Conservation (phyloP, 306 rosid genomes). For the Betula pendula region DNA sequence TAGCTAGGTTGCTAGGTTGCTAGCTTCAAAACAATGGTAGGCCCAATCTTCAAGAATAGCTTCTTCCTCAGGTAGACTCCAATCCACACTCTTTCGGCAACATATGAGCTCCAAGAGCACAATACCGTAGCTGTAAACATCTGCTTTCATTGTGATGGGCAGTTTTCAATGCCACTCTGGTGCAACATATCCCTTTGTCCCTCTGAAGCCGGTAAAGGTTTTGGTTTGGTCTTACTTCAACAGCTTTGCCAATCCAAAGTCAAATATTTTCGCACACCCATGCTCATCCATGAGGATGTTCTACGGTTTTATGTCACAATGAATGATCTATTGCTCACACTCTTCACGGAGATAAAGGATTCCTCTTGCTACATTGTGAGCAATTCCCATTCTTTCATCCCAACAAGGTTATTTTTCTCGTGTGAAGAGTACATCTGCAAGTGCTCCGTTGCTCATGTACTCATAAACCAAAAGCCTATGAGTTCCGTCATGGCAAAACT, state of each 20-base stretch:
- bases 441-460: background rate
- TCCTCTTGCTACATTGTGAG: background rate
- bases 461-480: constrained; percentile 26
- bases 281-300: background rate
- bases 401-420: background rate
- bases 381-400: background rate
- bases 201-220: background rate
- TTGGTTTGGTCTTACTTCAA: background rate
- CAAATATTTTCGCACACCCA: background rate
- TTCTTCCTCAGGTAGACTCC: background rate
- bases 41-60: background rate
- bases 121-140: background rate
- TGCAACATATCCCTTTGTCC: background rate
- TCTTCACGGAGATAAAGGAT: background rate
- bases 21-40: background rate
- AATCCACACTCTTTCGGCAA: background rate
- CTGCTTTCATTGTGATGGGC: background rate
- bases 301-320: background rate
- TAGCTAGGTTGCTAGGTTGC: background rate
- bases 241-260: background rate
- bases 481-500: constrained; percentile 12
- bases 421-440: background rate
- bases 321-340: background rate
- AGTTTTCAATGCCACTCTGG: background rate
- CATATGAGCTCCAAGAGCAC: background rate